Evolutionary conservation across 2,329 filamentous ascomycete species (phyloP), one percentile per base, ranked within the genome.

Genomic region (Stylonectria norvegica): DNA sequence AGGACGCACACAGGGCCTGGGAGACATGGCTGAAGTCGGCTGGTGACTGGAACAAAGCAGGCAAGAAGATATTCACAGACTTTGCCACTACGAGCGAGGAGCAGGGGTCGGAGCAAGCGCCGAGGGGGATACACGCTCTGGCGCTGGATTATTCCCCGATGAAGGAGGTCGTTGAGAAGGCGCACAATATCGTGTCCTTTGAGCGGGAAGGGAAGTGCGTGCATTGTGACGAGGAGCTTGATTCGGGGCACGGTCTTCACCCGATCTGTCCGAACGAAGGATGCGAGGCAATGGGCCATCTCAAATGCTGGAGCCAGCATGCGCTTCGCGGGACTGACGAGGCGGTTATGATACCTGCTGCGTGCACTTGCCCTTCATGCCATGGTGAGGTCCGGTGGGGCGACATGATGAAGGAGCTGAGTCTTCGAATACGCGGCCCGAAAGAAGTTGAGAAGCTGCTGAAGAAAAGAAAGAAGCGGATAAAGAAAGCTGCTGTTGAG

Each of bases 391-490:
- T 89, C 2, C 61, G 71, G 36, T 97, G 91, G 91, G 71, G 73
- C 0, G 78, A 85, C 34, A 78, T 96, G 66, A 85, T 94, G 68
- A 90, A 82, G 58, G 90, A 95, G 59, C 65, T 95, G 52, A 93
- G 77, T 36, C 66, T 95, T 34, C 76, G 91, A 20, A 70, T 79
- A 23, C 76, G 87, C 17, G 89, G 85, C 1, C 64, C 74, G 39
- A 84, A 85, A 42, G 84, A 89, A 49, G 68, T 90, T 1, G 76
- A 81, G 28, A 80, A 80, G 50, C 55, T 95, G 18, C 71, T 89
- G 52, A 86, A 79, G 60, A 69, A 66, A 52, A n/a, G n/a, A n/a
- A 69, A 62, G 42, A 58, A 62, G 25, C 42, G 47, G 27, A 43
- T 51, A 5, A 64, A 63, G 48, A 59, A 55, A 48, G 32, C 43